Evolutionary conservation across 306 rosid species (phyloP).

Genomic region (Castanospermum australe): DNA sequence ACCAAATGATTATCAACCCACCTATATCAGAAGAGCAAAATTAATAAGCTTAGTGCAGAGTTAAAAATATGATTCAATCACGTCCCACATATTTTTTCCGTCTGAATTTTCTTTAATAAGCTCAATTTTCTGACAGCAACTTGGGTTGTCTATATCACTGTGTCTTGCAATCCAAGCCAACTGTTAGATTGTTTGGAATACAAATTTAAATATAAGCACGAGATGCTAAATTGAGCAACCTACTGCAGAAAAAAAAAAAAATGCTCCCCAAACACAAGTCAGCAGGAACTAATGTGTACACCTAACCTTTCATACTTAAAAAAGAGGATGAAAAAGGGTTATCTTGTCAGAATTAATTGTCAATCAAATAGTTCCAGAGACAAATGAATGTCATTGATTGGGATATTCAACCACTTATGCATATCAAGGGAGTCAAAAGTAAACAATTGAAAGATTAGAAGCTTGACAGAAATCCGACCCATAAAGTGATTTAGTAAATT

Average conservation of each 20-base stretch:
- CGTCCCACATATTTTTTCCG: neutral
- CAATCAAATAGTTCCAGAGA: no score
- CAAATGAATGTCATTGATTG: neutral
- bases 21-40: conserved; percentile 43
- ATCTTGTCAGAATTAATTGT: no score
- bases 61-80: neutral
- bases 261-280: neutral
- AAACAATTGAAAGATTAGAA: neutral
- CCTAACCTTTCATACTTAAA: neutral
- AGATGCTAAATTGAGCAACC: conserved; percentile 20
- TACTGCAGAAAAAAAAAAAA: neutral
- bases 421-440: neutral
- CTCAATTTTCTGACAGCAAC: conserved; percentile 1
- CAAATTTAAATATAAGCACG: neutral
- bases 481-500: neutral
- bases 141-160: neutral
- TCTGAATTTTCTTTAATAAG: neutral
- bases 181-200: neutral
- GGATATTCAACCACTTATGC: neutral
- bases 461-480: conserved; percentile 3
- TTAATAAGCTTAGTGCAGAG: conserved; percentile 28
- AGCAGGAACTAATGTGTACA: neutral
- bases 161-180: neutral
- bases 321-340: no score
- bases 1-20: conserved; percentile 97